Conservation (phyloP, 2,329 filamentous ascomycete species). For the Hymenoscyphus fraxineus region DNA sequence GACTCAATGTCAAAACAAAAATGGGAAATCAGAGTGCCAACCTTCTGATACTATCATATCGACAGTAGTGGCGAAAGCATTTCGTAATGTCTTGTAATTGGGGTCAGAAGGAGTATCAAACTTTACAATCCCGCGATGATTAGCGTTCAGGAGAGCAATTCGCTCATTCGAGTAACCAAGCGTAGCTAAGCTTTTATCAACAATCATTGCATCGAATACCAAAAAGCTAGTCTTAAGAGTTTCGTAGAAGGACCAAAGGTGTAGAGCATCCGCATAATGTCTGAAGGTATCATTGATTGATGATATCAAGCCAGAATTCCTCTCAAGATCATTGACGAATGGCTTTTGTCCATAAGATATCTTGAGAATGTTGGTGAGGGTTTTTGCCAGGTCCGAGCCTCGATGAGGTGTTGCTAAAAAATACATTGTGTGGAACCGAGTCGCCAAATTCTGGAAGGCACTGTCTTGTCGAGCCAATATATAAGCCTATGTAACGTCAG, state of each 20-base stretch:
- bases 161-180: conserved; percentile 33
- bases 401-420: conserved; percentile 38
- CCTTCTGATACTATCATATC: not conserved
- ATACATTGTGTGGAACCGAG: conserved; percentile 30
- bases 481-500: too few relatives aligned
- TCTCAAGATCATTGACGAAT: conserved; percentile 39
- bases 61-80: conserved; percentile 11
- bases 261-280: conserved; percentile 36
- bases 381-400: conserved; percentile 19
- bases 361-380: conserved; percentile 17
- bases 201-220: conserved; percentile 19
- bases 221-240: conserved; percentile 35
- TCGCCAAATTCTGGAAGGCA: not conserved
- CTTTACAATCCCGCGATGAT: conserved; percentile 36
- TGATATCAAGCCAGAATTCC: conserved; percentile 35
- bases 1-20: too few relatives aligned
- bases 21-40: too few relatives aligned
- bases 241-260: conserved; percentile 46
- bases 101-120: conserved; percentile 21
- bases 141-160: conserved; percentile 25
- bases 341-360: conserved; percentile 24
- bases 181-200: conserved; percentile 31
- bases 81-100: conserved; percentile 21
- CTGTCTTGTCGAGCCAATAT: too few relatives aligned
- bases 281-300: conserved; percentile 44